These are phyloP conservation scores for Fagus sylvatica DNA, from an alignment of 306 rosid species.

Conservation along the genomic window DNA sequence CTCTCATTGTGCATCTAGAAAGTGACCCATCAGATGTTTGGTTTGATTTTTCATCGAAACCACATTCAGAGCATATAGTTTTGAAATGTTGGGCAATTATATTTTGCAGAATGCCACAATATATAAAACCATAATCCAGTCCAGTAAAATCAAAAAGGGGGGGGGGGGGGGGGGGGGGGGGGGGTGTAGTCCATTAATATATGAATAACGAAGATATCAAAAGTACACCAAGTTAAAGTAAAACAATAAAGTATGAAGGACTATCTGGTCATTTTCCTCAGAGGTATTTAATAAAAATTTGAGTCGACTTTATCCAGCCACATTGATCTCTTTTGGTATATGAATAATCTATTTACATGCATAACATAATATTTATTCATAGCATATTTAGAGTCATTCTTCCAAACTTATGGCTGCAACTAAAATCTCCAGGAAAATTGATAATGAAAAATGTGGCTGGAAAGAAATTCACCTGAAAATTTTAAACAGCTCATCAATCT, in stretches of 20 bases:
- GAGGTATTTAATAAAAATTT: neutral
- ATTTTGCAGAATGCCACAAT: neutral
- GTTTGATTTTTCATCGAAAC: neutral
- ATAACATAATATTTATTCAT: neutral
- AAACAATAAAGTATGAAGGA: neutral
- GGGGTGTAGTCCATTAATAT: neutral
- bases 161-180: no score
- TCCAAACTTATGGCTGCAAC: neutral
- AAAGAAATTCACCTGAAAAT: slow-evolving; percentile 76
- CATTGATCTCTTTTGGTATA: neutral
- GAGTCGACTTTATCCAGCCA: neutral
- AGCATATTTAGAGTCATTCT: neutral
- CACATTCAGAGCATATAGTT: neutral
- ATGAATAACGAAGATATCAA: neutral
- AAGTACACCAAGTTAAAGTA: neutral
- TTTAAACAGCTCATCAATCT: slow-evolving; percentile 94
- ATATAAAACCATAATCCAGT: neutral
- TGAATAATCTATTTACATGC: neutral
- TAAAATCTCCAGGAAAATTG: neutral
- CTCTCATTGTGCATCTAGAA: neutral
- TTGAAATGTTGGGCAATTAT: neutral
- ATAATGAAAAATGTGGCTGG: neutral
- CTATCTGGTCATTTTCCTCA: neutral
- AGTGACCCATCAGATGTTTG: neutral
- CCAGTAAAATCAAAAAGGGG: neutral